Evolutionary conservation across 176 grass and related monocot species (phyloP), one percentile per base, ranked within the genome.

Genomic region (Thinopyrum elongatum): DNA sequence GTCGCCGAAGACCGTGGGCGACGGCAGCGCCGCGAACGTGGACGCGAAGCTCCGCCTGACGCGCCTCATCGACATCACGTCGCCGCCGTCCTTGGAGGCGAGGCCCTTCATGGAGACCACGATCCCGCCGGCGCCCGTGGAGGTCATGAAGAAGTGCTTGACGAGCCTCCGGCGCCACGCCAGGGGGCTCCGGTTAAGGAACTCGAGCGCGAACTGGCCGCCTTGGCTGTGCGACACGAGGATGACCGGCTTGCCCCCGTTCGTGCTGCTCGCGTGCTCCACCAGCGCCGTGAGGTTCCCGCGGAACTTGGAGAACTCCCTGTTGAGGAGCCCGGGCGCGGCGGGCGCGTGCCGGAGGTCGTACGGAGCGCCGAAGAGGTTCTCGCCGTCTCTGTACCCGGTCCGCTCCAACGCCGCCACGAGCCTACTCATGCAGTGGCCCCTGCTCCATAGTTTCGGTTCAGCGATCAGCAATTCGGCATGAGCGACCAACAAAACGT

Each of bases 361-460:
- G 74, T 84, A 90, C 12, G 89, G 80, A 21, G 84, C 84, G 80
- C 89, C 89, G 57, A 87, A 87, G 11, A 90, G 65, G 80, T 8
- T 87, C 53, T 67, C 2, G 30, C 89, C 80, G 9, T 84, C 84
- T 8, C 10, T 35, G 62, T 90, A 90, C 10, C 89, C 75, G 10
- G 57, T 34, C 5, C 51, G 19, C 47, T 87, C 66, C 29, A 87
- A 17, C 15, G 73, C 83, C 61, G 68, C 44, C 4, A 78, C 15
- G 10, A 85, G 63, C 3, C 12, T 78, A 3, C 9, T 3, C 83
- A 78, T 85, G 3, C 36, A 74, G 7, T 16, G 58, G 17, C 23
- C 70, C 58, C 82, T 28, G 82, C 42, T 63, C 1, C 29, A 13
- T 44, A 44, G 29, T 3, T 14, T 12, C 10, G 41, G 41, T 44